Percentiles rank a stretch among this genome's conserved stretches.
These are phyloP conservation scores for Mortierella sp. DNA, from an alignment of 371 early-diverging fungal species.

Conservation along the genomic window DNA sequence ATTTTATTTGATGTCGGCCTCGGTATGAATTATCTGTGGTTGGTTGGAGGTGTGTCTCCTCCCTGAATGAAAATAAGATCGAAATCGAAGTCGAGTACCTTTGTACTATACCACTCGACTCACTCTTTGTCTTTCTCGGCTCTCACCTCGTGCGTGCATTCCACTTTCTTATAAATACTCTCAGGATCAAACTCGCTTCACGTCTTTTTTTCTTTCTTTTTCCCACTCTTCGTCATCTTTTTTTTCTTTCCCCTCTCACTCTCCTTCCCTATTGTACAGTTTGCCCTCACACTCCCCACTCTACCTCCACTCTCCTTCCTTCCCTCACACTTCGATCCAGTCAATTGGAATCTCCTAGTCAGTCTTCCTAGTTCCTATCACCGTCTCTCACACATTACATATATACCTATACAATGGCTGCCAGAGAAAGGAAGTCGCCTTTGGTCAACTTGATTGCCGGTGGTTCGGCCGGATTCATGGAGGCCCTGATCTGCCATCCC, in stretches of 20 bases:
- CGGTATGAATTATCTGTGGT: constrained; percentile 6
- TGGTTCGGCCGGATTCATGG: constrained; percentile 95
- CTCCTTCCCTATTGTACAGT: background rate
- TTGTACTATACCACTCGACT: constrained; percentile 1
- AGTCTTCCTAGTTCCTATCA: background rate
- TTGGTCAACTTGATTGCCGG: constrained; percentile 88
- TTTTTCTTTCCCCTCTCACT: background rate
- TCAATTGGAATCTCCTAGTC: background rate
- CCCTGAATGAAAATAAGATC: background rate
- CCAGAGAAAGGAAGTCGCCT: constrained; percentile 59
- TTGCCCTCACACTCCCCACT: constrained; percentile 35
- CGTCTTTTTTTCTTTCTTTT: constrained; percentile 12
- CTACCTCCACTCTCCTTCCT: constrained; percentile 5
- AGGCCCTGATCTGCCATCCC: constrained; percentile 96
- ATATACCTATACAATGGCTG: constrained; percentile 28
- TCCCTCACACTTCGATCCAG: background rate
- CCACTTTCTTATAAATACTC: constrained; percentile 28
- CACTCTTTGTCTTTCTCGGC: constrained; percentile 16
- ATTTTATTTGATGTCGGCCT: constrained; percentile 1
- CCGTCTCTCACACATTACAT: background rate
- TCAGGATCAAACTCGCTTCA: background rate
- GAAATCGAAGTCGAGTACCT: constrained; percentile 13
- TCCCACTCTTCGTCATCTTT: constrained; percentile 15
- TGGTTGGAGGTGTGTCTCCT: constrained; percentile 1
- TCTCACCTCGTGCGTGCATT: no score